phyloP scores from a whole-genome alignment of 495 filamentous ascomycete species.

The Amorphotheca resinae region DNA sequence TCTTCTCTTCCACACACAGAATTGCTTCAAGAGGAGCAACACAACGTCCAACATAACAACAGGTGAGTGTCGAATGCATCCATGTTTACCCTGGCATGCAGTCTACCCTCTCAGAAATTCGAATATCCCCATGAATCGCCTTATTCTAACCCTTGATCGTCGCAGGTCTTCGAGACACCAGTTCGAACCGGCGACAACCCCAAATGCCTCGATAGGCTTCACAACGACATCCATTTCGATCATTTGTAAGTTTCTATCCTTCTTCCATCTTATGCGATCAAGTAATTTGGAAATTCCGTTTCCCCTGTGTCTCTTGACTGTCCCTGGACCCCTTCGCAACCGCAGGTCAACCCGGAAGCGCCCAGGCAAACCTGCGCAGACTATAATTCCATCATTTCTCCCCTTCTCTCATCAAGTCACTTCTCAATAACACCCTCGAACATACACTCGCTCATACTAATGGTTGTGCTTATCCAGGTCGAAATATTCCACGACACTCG shows the following conservation, averaged over 20 bases:
- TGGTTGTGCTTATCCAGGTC: constrained; percentile 7
- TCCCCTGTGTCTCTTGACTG: constrained; percentile 2
- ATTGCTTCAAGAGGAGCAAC: constrained; percentile 9
- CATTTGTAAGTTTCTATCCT: constrained; percentile 16
- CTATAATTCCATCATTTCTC: constrained; percentile 18
- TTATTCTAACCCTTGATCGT: constrained; percentile 7
- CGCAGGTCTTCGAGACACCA: constrained; percentile 14
- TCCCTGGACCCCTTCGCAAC: constrained; percentile 2
- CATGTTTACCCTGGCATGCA: constrained; percentile 1
- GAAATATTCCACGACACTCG: constrained; percentile 12
- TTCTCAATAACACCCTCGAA: constrained; percentile 7
- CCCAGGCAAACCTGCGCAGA: constrained; percentile 7
- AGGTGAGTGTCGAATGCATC: constrained; percentile 12
- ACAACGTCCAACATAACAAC: constrained; percentile 11
- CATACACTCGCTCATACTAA: constrained; percentile 11
- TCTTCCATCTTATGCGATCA: constrained; percentile 19
- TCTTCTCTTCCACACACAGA: constrained; percentile 15
- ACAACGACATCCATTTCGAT: constrained; percentile 17
- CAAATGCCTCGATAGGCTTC: constrained; percentile 20
- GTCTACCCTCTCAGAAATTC: constrained; percentile 1
- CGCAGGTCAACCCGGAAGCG: constrained; percentile 12
- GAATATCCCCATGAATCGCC: constrained; percentile 2
- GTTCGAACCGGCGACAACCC: constrained; percentile 14
- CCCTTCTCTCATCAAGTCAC: constrained; percentile 13
- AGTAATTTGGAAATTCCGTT: constrained; percentile 4